Base-by-base conservation (phyloP, 2,329 filamentous ascomycete genomes). In the Diplodia mutila region DNA sequence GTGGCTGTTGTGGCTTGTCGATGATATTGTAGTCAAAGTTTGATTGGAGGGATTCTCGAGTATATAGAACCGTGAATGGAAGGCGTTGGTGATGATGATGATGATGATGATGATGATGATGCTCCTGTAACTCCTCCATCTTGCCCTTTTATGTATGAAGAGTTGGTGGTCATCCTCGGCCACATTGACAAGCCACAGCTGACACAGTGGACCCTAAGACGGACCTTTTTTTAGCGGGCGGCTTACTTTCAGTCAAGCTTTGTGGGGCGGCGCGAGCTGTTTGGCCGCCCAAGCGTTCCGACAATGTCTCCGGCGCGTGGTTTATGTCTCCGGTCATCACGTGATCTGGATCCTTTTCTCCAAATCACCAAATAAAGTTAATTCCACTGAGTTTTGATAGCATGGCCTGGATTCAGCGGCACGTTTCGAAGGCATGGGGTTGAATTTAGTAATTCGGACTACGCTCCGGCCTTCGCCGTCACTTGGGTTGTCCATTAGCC, bases 271-370 rank as follows among this genome's bases (percentile, higher is more conserved):
- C 8, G 32, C 49, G 16, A 8, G 42, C 1, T 32, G 27, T 18
- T 29, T 12, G 18, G 11, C 32, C 7, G 9, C 52, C 27, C 32
- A 53, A 34, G 46, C 16, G 14, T 39, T 39, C 29, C 29, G 46
- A 32, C 25, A 64, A 64, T 39, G 27, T 64, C 61, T 52, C 61
- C 61, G 61, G 48, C 21, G 16, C 27, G 8, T 34, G n/a, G 8
- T 1, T 59, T 48, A 52, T 64, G 61, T 64, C 61, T 52, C 61
- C 61, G 61, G 12, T 3, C 8, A 23, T 61, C 57, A 61, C 57
- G 39, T 61, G 57, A 48, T 7, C 0, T 18, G 1, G 2, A 6
- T 37, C 16, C 16, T 54, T 7, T 9, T 29, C 32, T 3, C 21
- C 12, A 23, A 23, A 55, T 14, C 16, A 0, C 51, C 25, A n/a